phyloP scores from a whole-genome alignment of 2,329 filamentous ascomycete genomes.

The Arthrobotrys megalospora region DNA sequence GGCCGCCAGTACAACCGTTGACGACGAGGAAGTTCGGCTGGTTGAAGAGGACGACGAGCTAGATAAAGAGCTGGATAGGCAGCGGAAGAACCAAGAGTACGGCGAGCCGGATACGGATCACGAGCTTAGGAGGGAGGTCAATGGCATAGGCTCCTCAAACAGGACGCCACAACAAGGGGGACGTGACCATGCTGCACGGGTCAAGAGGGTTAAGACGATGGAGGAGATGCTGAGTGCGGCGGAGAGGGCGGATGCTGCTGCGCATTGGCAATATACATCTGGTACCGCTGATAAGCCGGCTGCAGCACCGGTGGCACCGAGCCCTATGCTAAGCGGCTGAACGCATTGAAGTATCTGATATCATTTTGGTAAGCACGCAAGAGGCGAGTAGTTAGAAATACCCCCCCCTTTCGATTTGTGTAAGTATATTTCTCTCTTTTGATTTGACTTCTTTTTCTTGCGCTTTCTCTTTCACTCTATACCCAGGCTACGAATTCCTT shows the following conservation, averaged over 20 bases:
- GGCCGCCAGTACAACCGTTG: conserved; percentile 64
- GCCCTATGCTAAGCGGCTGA: conserved; percentile 53
- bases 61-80: conserved; percentile 47
- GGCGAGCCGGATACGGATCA: conserved; percentile 50
- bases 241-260: conserved; percentile 54
- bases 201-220: conserved; percentile 59
- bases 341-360: not conserved
- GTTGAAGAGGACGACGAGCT: conserved; percentile 57
- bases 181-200: conserved; percentile 21
- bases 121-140: conserved; percentile 42
- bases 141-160: conserved; percentile 23
- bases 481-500: conserved; percentile 58
- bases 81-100: conserved; percentile 55
- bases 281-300: conserved; percentile 33
- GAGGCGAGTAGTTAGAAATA: conserved; percentile 45
- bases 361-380: conserved; percentile 22
- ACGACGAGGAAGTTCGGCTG: conserved; percentile 52
- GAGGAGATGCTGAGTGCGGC: conserved; percentile 58
- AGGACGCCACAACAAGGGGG: conserved; percentile 21
- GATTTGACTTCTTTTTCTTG: not conserved
- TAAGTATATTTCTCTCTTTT: conserved; percentile 34
- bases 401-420: conserved; percentile 31
- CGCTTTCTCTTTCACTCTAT: conserved; percentile 25
- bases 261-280: conserved; percentile 54
- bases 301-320: conserved; percentile 55